phyloP scores from a whole-genome alignment of 23 red algal species.

The Gracilaria domingensis region DNA sequence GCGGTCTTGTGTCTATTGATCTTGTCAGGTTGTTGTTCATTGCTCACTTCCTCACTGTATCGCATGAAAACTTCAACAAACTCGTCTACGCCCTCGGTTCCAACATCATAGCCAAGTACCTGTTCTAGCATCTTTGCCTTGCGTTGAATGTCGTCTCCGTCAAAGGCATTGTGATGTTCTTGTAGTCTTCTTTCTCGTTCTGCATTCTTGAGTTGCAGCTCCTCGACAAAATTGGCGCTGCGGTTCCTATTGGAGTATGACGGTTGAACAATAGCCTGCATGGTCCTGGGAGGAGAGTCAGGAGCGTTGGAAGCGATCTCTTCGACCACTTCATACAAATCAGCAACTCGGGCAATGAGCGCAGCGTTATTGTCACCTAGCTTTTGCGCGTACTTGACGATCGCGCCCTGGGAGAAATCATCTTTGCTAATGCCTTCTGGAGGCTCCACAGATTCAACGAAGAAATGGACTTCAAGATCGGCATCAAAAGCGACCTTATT shows the following conservation, averaged over 20 bases:
- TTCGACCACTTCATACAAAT: constrained; percentile 53
- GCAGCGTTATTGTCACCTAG: constrained; percentile 27
- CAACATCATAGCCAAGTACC: constrained; percentile 44
- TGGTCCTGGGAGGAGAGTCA: constrained; percentile 15
- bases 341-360: constrained; percentile 46
- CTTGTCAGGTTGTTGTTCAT: constrained; percentile 39
- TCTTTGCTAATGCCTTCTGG: constrained; percentile 22
- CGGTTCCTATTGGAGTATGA: not conserved
- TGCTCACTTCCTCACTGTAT: constrained; percentile 44
- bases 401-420: constrained; percentile 61
- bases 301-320: constrained; percentile 49
- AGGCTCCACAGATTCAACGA: constrained; percentile 64
- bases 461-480: constrained; percentile 75
- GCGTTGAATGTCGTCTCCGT: constrained; percentile 43
- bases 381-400: constrained; percentile 38
- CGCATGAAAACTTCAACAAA: constrained; percentile 60
- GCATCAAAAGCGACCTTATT: constrained; percentile 59
- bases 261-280: constrained; percentile 55
- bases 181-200: constrained; percentile 64
- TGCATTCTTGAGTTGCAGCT: constrained; percentile 61
- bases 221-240: constrained; percentile 54
- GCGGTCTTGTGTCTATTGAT: constrained; percentile 49
- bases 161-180: constrained; percentile 21
- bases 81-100: constrained; percentile 40
- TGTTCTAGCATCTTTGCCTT: constrained; percentile 67